Base-by-base conservation (phyloP, 1,139 yeast genomes). In the Meyerozyma guilliermondii region DNA sequence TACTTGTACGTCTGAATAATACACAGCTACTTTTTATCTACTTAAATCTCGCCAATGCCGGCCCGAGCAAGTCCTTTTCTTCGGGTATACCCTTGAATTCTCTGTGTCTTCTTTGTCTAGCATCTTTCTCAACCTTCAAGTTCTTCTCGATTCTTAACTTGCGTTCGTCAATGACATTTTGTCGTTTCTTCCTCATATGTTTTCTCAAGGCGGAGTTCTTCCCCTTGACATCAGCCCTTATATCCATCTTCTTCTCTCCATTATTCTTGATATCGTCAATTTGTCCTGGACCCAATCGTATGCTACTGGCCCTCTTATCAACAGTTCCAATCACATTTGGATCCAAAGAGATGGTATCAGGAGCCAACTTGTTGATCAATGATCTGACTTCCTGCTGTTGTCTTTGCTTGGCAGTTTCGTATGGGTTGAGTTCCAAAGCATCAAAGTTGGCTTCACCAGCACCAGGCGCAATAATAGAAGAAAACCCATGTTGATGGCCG, bases 381-480 rank as follows among this genome's bases (percentile, higher is more conserved):
- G 84, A 68, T 59, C 94, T 80, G 38, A 94, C 96, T 71, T 94
- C 98, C 44, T 79, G 77, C 68, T 92, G 95, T 64, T 92, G 95
- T 71, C 98, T 83, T 65, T 91, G 97, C 61, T 87, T 85, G 39
- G 89, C 83, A 18, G 94, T 79, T 65, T 88, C 96, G 67, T 76
- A 94, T 48, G 98, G 98, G 64, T 94, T 94, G 55, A 83, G 66
- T 65, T 94, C 98, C 58, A 89, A 68, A 2, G 98, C 91, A 70
- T 94, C 99, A 60, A 79, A 91, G 66, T 94, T 94, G 47, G 98
- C 97, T 67, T 94, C 98, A 71, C 98, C 99, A 40, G 98, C 73
- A 33, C 99, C 99, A 31, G 99, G 98, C 44, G 92, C 77, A 51
- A 94, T 85, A 44, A 94, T 56, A 18, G 94, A 84, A 22, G 84